A percentile compares a stretch with the other conserved stretches of the same genome.
These are phyloP conservation scores for Beauveria brongniartii DNA, from an alignment of 2,329 filamentous ascomycete species.

Conservation along the genomic window DNA sequence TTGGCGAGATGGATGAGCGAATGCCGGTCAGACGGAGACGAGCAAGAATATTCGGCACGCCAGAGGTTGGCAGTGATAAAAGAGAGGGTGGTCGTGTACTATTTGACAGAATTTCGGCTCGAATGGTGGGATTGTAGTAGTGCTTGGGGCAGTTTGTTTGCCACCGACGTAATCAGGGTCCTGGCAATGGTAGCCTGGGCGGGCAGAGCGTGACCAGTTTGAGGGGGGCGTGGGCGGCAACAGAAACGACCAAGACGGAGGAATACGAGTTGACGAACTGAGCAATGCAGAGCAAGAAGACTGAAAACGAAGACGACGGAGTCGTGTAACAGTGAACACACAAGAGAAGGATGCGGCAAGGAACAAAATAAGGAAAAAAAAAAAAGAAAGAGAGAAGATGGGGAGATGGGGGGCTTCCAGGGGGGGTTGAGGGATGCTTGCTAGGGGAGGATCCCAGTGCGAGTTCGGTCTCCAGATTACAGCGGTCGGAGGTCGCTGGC, in stretches of 20 bases:
- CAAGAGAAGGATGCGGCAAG: neutral
- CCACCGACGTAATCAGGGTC: conserved; percentile 11
- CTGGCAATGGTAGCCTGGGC: conserved; percentile 1
- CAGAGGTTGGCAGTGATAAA: neutral
- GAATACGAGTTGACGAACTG: neutral
- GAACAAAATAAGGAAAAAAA: neutral
- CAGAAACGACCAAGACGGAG: neutral
- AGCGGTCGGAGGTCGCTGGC: neutral
- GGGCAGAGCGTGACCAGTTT: conserved; percentile 1
- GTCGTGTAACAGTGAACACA: neutral
- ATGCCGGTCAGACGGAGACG: neutral
- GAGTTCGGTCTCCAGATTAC: neutral
- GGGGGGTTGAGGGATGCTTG: neutral
- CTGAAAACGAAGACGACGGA: neutral
- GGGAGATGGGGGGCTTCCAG: neutral
- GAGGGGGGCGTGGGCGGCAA: neutral
- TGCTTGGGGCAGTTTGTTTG: conserved; percentile 3
- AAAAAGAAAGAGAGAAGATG: neutral
- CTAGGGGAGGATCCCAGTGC: neutral
- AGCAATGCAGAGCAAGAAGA: neutral
- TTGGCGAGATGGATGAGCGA: neutral
- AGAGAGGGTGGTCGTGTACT: neutral
- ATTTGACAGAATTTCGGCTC: neutral
- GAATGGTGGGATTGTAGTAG: neutral
- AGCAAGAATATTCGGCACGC: no score